Evolutionary conservation across 345 rosid species (phyloP).

Genomic region (Linum tenue): DNA sequence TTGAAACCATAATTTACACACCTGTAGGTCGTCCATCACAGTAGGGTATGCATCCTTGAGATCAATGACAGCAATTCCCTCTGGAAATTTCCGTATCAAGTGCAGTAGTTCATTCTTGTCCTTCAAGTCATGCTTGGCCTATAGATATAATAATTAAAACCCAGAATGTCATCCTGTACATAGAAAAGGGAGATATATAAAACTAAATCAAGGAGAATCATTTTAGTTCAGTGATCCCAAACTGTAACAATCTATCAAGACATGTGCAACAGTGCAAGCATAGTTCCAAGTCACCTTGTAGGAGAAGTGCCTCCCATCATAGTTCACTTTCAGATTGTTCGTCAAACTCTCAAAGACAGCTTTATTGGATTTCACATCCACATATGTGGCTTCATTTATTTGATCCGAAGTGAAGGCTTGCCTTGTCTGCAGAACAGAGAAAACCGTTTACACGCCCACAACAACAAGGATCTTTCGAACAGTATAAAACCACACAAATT

Average conservation of each 20-base stretch:
- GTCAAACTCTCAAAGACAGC: constrained; percentile 75
- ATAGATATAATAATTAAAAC: constrained; percentile 10
- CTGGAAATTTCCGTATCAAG: constrained; percentile 46
- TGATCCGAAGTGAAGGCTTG: constrained; percentile 63
- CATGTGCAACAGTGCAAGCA: background rate
- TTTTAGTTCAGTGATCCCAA: constrained; percentile 6
- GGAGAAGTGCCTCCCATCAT: constrained; percentile 69
- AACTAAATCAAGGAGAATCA: constrained; percentile 1
- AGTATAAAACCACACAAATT: background rate
- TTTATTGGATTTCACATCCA: constrained; percentile 59
- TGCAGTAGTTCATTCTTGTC: constrained; percentile 54
- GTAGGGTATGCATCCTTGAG: constrained; percentile 82
- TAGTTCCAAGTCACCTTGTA: constrained; percentile 52
- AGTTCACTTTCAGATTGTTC: constrained; percentile 64
- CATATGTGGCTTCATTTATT: constrained; percentile 62
- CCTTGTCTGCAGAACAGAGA: constrained; percentile 45
- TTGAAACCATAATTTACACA: constrained; percentile 13
- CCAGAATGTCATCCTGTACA: constrained; percentile 11
- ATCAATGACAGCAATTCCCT: constrained; percentile 65
- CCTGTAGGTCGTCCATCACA: constrained; percentile 81
- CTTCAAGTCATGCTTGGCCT: constrained; percentile 70
- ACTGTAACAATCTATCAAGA: constrained; percentile 1
- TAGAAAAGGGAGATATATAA: background rate
- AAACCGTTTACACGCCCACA: background rate
- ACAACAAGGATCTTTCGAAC: background rate